Percentiles rank a stretch among this genome's conserved stretches.
Conservation (phyloP, 805 yeast species). For the Candida bentonensis region DNA sequence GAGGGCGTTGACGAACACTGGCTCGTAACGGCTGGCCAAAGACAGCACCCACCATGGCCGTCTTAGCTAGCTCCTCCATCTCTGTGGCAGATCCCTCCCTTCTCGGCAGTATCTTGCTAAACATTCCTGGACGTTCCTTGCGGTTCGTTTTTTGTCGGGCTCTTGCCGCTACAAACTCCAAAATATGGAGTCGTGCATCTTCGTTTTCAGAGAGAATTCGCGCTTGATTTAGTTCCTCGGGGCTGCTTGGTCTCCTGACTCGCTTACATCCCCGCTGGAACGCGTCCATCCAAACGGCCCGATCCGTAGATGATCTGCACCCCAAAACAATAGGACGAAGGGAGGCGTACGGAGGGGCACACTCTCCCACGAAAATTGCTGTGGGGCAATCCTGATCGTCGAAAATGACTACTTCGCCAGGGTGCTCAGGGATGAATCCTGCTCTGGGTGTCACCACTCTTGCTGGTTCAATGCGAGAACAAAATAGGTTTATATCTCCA, state of each 20-base stretch:
- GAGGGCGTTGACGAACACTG: background rate
- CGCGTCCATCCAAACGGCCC: background rate
- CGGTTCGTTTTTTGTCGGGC: background rate
- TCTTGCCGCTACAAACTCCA: background rate
- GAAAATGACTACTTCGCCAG: background rate
- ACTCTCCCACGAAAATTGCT: background rate
- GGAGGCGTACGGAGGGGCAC: background rate
- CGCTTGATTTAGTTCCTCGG: background rate
- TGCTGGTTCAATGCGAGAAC: background rate
- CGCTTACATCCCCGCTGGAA: background rate
- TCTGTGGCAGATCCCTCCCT: background rate
- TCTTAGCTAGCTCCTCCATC: background rate
- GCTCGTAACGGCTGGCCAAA: background rate
- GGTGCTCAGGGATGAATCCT: background rate
- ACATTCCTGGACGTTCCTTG: background rate
- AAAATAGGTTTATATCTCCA: background rate
- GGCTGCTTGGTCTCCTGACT: background rate
- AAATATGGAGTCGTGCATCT: background rate
- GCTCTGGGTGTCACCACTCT: background rate
- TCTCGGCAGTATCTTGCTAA: background rate
- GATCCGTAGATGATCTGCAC: background rate
- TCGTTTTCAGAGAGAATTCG: background rate
- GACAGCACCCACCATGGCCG: background rate
- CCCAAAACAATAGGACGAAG: background rate
- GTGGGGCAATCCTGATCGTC: background rate